These are phyloP conservation scores for Phialemoniopsis sp. DNA, from an alignment of 2,329 filamentous ascomycete species.

Conservation along the genomic window DNA sequence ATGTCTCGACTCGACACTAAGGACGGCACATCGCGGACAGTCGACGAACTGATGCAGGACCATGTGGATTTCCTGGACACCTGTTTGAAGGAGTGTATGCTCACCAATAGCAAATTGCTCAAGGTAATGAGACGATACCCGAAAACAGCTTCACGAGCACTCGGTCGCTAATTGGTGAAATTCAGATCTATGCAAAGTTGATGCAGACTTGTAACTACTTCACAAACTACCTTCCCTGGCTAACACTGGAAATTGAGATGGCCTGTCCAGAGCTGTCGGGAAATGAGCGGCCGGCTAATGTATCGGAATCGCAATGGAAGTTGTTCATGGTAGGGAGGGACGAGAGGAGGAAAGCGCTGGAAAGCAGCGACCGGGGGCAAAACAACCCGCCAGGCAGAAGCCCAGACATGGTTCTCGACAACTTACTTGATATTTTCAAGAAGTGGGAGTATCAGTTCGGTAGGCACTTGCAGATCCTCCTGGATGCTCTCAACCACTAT, in stretches of 20 bases:
- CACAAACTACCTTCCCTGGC: conserved; percentile 80
- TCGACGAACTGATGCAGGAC: conserved; percentile 98
- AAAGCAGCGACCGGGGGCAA: conserved; percentile 9
- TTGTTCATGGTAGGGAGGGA: conserved; percentile 48
- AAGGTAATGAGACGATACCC: conserved; percentile 57
- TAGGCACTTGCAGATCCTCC: conserved; percentile 84
- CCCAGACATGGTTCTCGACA: conserved; percentile 28
- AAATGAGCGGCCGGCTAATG: conserved; percentile 50
- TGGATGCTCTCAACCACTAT: conserved; percentile 95
- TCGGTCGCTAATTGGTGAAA: background rate
- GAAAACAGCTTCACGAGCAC: too few species aligned
- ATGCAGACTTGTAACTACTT: conserved; percentile 96
- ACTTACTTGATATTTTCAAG: conserved; percentile 75
- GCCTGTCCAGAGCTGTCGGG: conserved; percentile 74
- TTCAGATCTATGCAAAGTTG: conserved; percentile 93
- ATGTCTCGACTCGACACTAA: conserved; percentile 78
- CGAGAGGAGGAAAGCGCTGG: conserved; percentile 28
- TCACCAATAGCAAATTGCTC: conserved; percentile 92
- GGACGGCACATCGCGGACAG: conserved; percentile 60
- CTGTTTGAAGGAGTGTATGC: conserved; percentile 97
- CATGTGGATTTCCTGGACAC: conserved; percentile 98
- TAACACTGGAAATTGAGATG: conserved; percentile 79
- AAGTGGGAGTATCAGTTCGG: conserved; percentile 95
- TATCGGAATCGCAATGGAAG: conserved; percentile 58
- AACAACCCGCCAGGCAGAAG: conserved; percentile 29